Evolutionary conservation across 352 stramenopile genomes (phyloP), one percentile per base, ranked within the genome.

Genomic region (Phytopythium boreale): DNA sequence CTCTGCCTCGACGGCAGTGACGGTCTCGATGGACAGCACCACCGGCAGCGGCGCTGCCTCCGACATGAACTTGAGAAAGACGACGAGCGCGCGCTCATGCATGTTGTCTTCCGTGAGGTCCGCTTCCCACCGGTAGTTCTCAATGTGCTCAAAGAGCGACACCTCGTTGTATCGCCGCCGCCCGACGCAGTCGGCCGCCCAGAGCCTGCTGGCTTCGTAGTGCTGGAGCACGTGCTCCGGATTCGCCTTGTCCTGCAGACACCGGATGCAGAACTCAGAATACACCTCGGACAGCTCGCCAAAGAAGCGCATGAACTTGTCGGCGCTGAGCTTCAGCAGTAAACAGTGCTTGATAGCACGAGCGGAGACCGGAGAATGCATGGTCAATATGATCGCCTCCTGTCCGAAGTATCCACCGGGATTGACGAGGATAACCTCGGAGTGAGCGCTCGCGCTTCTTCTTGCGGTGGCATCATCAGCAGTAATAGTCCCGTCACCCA

Each of bases 201-300:
- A 91, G 1, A 91, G 56, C 27, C 79, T 70, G 61, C 82, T 76
- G 1, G 73, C 71, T 20, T 87, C 79, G 52, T 89, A 92, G 50
- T 92, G 82, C 59, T 89, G 75, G 69, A 91, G 87, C 17, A 90
- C 61, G 43, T 89, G 80, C 67, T 89, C 82, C 4, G 72, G 70
- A 0, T 63, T 66, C 2, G 61, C 67, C 36, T 74, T 75, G 8
- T 85, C 71, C 4, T 80, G 82, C 10, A 92, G 64, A 58, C 78
- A 88, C 39, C 84, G 82, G 69, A 92, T 82, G 55, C 79, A 89
- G 37, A 89, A 90, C 61, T 92, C 80, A 17, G 80, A 68, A 41
- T 81, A 92, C 19, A 88, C 61, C 34, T 87, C 79, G 0, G 78
- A 80, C 8, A 86, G 62, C 27, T 67, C 77, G 22, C 62, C 63